Evolutionary conservation across 163 green algal genomes (phyloP).

Genomic region (Volvox carteri): DNA sequence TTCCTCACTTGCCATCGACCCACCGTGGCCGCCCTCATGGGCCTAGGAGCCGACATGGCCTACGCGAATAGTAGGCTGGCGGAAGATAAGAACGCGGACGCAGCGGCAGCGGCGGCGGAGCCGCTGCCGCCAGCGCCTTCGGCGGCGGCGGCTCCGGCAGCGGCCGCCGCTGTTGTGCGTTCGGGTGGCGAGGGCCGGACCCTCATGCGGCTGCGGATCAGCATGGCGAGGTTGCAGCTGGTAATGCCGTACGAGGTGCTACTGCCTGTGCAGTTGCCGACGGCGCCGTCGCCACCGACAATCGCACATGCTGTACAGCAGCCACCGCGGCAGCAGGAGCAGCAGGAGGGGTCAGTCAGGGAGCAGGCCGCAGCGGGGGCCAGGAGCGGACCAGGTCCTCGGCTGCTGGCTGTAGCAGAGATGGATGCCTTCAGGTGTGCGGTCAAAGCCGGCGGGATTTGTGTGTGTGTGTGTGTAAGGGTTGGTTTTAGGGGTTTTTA

Average conservation of each 20-base stretch:
- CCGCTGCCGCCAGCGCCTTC: background rate
- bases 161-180: slow-evolving; percentile 23
- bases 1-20: slow-evolving; percentile 86
- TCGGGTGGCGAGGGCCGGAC: slow-evolving; percentile 55
- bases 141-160: background rate
- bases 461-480: background rate
- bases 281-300: background rate
- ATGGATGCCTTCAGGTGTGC: slow-evolving; percentile 51
- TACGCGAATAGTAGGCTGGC: slow-evolving; percentile 29
- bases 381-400: slow-evolving; percentile 11
- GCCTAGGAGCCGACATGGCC: slow-evolving; percentile 77
- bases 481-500: no score
- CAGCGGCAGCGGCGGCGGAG: background rate
- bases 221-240: slow-evolving; percentile 49
- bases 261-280: background rate
- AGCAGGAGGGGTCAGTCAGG: background rate
- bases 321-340: slow-evolving; percentile 6
- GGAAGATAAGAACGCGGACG: background rate
- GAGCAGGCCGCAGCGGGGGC: background rate
- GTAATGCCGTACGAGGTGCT: slow-evolving; percentile 56
- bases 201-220: slow-evolving; percentile 37
- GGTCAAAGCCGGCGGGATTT: no score
- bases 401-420: slow-evolving; percentile 52
- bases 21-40: slow-evolving; percentile 90
- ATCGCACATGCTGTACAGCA: background rate